Conservation (phyloP, 2,329 filamentous ascomycete genomes). For the Amphichorda felina region DNA sequence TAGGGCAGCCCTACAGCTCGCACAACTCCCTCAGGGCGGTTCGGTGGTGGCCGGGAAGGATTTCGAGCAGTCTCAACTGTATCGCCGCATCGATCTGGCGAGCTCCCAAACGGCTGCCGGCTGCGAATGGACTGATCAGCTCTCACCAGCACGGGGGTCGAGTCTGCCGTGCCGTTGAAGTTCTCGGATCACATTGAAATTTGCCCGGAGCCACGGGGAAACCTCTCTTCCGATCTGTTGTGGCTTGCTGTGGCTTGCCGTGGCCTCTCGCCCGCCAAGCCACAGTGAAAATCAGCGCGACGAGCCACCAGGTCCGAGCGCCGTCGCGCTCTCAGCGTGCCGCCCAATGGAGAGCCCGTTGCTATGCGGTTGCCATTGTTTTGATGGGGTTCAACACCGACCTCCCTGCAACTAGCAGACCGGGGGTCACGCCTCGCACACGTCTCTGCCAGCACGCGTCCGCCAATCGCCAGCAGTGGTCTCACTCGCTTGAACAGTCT, state of each 20-base stretch:
- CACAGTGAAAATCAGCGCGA: conserved; percentile 1
- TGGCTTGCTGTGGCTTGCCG: background rate
- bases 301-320: conserved; percentile 1
- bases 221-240: background rate
- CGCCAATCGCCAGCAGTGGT: no score
- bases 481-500: no score
- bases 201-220: conserved; percentile 2
- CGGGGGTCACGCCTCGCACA: no score
- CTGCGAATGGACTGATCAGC: no score
- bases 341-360: conserved; percentile 1
- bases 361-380: conserved; percentile 3
- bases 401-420: no score
- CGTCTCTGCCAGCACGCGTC: no score
- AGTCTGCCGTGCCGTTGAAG: background rate
- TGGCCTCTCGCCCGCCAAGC: no score
- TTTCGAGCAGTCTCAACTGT: background rate
- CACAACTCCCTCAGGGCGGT: no score
- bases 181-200: background rate
- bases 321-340: conserved; percentile 1
- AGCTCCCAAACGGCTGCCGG: background rate
- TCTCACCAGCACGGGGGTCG: no score
- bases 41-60: no score
- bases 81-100: background rate
- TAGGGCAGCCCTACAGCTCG: background rate
- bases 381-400: conserved; percentile 1